Evolutionary conservation across 192 early-diverging fungal species (phyloP).

Genomic region (Spizellomyces sp.): DNA sequence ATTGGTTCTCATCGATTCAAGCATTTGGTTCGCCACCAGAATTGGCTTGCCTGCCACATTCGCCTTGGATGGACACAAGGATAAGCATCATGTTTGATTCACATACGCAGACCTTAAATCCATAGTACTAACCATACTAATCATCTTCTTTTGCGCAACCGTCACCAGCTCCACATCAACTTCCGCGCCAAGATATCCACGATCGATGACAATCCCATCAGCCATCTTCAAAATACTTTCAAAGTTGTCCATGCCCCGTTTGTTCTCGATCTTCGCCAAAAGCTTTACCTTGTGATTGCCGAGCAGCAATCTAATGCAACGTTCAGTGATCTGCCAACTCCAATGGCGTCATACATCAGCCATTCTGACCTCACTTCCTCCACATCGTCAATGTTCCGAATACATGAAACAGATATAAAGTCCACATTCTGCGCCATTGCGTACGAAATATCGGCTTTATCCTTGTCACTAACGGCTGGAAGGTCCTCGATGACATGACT

Average conservation of each 20-base stretch:
- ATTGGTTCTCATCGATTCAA: slow-evolving; percentile 59
- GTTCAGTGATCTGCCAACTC: background rate
- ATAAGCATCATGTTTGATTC: no score
- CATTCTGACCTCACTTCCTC: slow-evolving; percentile 44
- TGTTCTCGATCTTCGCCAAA: slow-evolving; percentile 65
- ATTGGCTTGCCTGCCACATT: slow-evolving; percentile 60
- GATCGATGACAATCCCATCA: slow-evolving; percentile 64
- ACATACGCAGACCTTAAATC: no score
- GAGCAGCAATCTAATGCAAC: slow-evolving; percentile 42
- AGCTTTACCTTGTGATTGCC: slow-evolving; percentile 59
- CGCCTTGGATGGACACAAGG: slow-evolving; percentile 22
- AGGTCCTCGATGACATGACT: slow-evolving; percentile 54
- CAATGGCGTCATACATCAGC: background rate
- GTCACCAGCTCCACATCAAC: slow-evolving; percentile 59
- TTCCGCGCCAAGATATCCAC: slow-evolving; percentile 63
- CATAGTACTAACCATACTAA: slow-evolving; percentile 36
- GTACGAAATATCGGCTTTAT: slow-evolving; percentile 54
- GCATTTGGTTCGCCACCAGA: slow-evolving; percentile 63
- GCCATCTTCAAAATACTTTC: slow-evolving; percentile 54
- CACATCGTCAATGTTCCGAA: slow-evolving; percentile 57
- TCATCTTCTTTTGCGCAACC: slow-evolving; percentile 64
- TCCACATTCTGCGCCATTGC: slow-evolving; percentile 50
- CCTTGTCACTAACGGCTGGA: slow-evolving; percentile 55
- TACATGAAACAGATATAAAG: slow-evolving; percentile 61
- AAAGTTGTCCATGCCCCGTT: slow-evolving; percentile 58